These are phyloP conservation scores for Ascosphaera apis DNA, from an alignment of 2,329 filamentous ascomycete genomes.

Conservation along the genomic window DNA sequence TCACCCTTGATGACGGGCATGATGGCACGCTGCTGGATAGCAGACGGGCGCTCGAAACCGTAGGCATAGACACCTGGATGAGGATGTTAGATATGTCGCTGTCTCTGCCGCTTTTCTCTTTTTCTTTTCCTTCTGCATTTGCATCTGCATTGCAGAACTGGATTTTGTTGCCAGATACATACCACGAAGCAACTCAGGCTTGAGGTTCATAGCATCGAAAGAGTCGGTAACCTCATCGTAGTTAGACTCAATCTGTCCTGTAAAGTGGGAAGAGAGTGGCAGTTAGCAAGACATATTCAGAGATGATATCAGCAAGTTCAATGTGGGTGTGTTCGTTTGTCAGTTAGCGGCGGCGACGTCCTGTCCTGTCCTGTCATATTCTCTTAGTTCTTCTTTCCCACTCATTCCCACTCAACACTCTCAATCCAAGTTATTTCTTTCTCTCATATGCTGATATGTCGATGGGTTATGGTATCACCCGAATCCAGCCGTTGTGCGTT, in stretches of 20 bases:
- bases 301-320: constrained; percentile 1
- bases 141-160: constrained; percentile 5
- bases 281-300: constrained; percentile 1
- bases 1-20: constrained; percentile 99
- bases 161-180: constrained; percentile 22
- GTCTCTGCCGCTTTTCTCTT: constrained; percentile 5
- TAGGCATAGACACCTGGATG: constrained; percentile 78
- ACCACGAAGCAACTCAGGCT: constrained; percentile 90
- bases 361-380: constrained; percentile 1
- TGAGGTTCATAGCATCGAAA: constrained; percentile 95
- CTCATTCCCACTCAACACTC: no score
- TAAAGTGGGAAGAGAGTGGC: constrained; percentile 9
- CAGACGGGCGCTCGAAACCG: constrained; percentile 98
- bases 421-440: no score
- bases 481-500: no score
- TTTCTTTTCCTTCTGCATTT: constrained; percentile 10
- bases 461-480: no score
- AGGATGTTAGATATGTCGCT: background rate
- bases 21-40: constrained; percentile 98
- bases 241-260: constrained; percentile 99
- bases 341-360: constrained; percentile 5
- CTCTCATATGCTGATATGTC: no score
- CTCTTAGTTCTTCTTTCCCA: no score
- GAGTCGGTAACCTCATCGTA: constrained; percentile 99
- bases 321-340: background rate